Evolutionary conservation across 2,329 filamentous ascomycete genomes (phyloP), one percentile per base, ranked within the genome.

Genomic region (Alternaria brassicae): DNA sequence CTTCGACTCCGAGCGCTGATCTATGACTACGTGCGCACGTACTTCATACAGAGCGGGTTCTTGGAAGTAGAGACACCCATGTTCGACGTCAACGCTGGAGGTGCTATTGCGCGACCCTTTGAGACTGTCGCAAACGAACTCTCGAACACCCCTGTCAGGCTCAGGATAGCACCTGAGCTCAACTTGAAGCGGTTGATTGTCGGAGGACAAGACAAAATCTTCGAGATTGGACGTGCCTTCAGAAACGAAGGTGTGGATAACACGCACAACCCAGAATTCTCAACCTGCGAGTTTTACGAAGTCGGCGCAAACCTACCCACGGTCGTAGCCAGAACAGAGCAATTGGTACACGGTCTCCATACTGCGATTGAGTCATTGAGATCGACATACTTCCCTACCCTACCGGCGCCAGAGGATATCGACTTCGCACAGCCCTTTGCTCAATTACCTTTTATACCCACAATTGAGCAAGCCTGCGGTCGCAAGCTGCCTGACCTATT

Each of bases 241-340:
- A 88, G 95, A 41, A 99, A 99, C 75, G 95, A 99, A 81, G 92
- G 92, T 77, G 70, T 76, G 1, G 73, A 77, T 53, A 76, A 72
- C 34, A 97, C 92, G 0, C 95, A 99, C 76, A 99, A 99, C 73
- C 94, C 95, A 0, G 95, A 99, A 75, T 99, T 98, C 79, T 95
- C 91, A 42, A 98, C 92, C 60, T 98, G 94, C 82, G 95, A 99
- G 79, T 98, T 97, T 80, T 99, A 99, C 79, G 89, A 91, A 61
- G 89, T 93, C 3, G 96, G 93, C 71, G 88, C 90, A 60, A 91
- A 89, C 64, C 84, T 97, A 0, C 81, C 88, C 34, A 86, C 91
- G 40, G 81, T 98, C 50, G 93, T 96, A 72, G 74, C 78, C 19
- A 86, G 88, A 74, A 98, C 94, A 1, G 91, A 95, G 75, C 81